Percentiles rank a stretch among this genome's conserved stretches.
Conservation (phyloP, 2,329 filamentous ascomycete genomes). For the Aspergillus hortae region DNA sequence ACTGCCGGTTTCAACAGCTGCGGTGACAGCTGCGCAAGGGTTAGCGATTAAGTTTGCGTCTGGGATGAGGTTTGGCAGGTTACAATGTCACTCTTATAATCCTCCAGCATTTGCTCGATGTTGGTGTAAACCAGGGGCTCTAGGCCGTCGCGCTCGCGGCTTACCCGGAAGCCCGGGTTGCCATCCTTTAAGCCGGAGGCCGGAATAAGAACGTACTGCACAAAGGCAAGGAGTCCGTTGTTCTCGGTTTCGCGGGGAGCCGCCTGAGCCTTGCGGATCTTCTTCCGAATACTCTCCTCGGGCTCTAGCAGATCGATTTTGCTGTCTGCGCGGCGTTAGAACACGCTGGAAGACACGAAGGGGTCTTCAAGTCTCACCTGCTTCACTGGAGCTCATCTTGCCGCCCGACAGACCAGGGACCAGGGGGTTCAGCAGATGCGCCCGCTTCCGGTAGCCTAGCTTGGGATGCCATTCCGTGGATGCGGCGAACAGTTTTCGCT, state of each 20-base stretch:
- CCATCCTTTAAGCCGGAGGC: constrained; percentile 46
- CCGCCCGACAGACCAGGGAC: constrained; percentile 77
- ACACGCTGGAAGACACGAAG: neutral
- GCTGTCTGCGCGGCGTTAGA: constrained; percentile 37
- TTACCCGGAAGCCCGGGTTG: constrained; percentile 63
- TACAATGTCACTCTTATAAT: constrained; percentile 76
- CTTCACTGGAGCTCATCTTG: constrained; percentile 80
- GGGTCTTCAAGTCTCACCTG: constrained; percentile 17
- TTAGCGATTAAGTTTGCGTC: neutral
- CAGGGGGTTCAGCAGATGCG: constrained; percentile 81
- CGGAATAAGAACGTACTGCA: constrained; percentile 82
- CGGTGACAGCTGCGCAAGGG: constrained; percentile 63
- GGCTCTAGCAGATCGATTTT: constrained; percentile 83
- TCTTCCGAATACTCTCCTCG: constrained; percentile 70
- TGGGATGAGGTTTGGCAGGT: constrained; percentile 20
- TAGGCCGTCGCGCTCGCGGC: constrained; percentile 55
- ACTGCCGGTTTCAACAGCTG: constrained; percentile 86
- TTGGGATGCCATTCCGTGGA: constrained; percentile 82
- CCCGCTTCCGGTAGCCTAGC: constrained; percentile 74
- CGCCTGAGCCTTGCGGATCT: constrained; percentile 80
- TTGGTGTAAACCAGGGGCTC: constrained; percentile 77
- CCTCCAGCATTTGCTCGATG: constrained; percentile 70
- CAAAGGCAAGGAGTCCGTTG: constrained; percentile 82
- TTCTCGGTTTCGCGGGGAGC: constrained; percentile 72
- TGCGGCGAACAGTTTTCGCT: constrained; percentile 39